Percentiles rank a stretch among this genome's conserved stretches.
phyloP scores from a whole-genome alignment of 176 grass and related monocot genomes.

The Eragrostis nindensis region DNA sequence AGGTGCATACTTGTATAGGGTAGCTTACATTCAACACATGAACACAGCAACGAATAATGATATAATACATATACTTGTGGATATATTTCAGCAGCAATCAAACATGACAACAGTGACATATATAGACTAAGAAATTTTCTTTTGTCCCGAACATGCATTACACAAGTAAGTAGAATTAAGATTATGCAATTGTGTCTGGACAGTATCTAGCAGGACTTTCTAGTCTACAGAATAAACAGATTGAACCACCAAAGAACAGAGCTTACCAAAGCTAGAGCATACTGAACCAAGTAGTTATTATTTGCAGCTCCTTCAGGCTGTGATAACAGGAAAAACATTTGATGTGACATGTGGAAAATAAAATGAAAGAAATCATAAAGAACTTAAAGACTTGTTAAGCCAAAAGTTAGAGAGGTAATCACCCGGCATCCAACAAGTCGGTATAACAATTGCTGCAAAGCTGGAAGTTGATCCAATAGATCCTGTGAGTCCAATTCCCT shows the following conservation, averaged over 20 bases:
- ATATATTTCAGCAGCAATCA: neutral
- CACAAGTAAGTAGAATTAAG: slow-evolving; percentile 14
- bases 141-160: neutral
- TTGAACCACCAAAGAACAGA: slow-evolving; percentile 20
- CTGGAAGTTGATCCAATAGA: slow-evolving; percentile 92
- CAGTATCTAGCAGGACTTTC: neutral
- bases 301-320: slow-evolving; percentile 92
- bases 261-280: slow-evolving; percentile 95
- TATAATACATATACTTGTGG: neutral
- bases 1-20: neutral
- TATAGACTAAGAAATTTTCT: slow-evolving; percentile 9
- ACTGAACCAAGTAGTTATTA: slow-evolving; percentile 94
- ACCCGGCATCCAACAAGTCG: slow-evolving; percentile 92
- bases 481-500: slow-evolving; percentile 86
- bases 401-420: slow-evolving; percentile 40
- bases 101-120: neutral
- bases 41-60: slow-evolving; percentile 9
- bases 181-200: neutral
- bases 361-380: neutral
- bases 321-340: slow-evolving; percentile 20
- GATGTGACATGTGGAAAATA: slow-evolving; percentile 10
- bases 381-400: neutral
- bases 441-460: slow-evolving; percentile 95
- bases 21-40: slow-evolving; percentile 18
- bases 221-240: slow-evolving; percentile 8